Evolutionary conservation across 768 basidiomycete species (phyloP), one percentile per base, ranked within the genome.

Genomic region (Cystobasidium onofrii): DNA sequence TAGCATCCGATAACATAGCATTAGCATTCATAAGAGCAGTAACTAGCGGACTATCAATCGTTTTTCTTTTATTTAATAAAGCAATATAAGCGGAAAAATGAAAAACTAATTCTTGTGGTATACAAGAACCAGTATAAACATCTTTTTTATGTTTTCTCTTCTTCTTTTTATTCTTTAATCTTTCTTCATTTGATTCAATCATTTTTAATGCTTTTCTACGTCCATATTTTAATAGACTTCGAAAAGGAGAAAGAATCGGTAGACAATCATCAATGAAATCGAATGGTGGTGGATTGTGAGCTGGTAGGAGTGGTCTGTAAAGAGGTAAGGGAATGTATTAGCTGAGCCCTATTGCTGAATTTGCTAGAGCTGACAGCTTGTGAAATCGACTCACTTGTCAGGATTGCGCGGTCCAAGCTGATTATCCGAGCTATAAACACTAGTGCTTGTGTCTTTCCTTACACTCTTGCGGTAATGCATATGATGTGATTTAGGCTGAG

Each of bases 81-180:
- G 72, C 29, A 31, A 73, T 73, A 27, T 34, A 73, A 2, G 27
- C 46, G 4, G 25, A 31, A 20, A 73, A 27, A 46, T 64, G 62
- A 27, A 66, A 41, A 50, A 36, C 63, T 43, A 73, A 33, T 62
- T 73, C 72, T 18, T 70, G 23, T 17, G 72, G 72, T 12, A 73
- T 71, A 36, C 44, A 44, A 41, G 69, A 29, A n/a, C 64, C 62
- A 25, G 33, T 44, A 36, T 64, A 73, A 36, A 65, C 43, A 64
- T 73, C 43, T 33, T 65, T 73, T 50, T 73, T 73, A 41, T 73
- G 60, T 36, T 50, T 65, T 39, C 46, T 70, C 31, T 52, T 73
- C 66, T 55, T 63, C 18, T 17, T 64, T 4, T 36, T 34, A 4
- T n/a, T 29, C 63, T 72, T 62, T 1, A 34, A 15, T 27, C 17